These are phyloP conservation scores for Blumeria graminis DNA, from an alignment of 2,329 filamentous ascomycete genomes.

Conservation along the genomic window DNA sequence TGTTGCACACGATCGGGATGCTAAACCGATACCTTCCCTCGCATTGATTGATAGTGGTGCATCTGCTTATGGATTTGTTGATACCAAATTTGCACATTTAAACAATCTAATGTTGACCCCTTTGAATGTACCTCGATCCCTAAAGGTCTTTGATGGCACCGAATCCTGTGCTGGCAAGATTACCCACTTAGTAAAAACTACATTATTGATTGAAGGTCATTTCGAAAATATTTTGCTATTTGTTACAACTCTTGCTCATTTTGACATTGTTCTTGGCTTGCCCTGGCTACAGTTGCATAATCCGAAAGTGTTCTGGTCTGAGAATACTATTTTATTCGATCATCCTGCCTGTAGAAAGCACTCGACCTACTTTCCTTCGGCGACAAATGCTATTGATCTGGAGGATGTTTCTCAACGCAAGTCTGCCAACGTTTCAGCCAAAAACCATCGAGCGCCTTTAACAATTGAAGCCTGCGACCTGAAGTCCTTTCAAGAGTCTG, in stretches of 20 bases:
- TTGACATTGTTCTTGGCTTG: not conserved
- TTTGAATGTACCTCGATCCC: not conserved
- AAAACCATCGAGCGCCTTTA: too few relatives aligned
- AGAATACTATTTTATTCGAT: not conserved
- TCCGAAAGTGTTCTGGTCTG: not conserved
- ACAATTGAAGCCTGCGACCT: too few relatives aligned
- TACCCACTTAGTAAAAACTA: not conserved
- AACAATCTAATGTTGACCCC: not conserved
- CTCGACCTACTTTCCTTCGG: not conserved
- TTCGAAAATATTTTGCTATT: not conserved
- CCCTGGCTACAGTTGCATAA: not conserved
- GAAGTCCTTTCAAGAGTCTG: not conserved
- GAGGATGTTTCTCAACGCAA: not conserved
- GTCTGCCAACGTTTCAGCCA: too few relatives aligned
- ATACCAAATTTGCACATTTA: not conserved
- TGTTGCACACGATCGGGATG: not conserved
- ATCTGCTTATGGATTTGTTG: constrained; percentile 1
- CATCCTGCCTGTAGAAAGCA: not conserved
- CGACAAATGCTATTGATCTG: not conserved
- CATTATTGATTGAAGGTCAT: not conserved
- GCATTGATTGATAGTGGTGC: not conserved
- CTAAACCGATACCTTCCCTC: not conserved
- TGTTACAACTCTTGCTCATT: not conserved
- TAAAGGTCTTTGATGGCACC: not conserved
- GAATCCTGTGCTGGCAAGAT: not conserved